Conservation (phyloP, 1,284 basidiomycete genomes). For the Marasmius oreades region DNA sequence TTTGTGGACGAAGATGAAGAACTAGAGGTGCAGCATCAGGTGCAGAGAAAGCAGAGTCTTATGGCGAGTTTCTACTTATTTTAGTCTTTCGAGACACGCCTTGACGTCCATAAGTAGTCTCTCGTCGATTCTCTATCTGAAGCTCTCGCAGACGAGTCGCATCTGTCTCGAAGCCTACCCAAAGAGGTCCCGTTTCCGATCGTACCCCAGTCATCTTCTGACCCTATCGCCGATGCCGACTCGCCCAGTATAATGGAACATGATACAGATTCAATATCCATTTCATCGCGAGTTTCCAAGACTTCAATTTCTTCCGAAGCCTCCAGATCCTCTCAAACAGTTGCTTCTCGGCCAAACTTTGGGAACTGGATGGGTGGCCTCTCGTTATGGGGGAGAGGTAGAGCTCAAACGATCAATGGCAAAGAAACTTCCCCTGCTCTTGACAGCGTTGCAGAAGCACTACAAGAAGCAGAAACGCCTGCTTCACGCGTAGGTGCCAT, state of each 20-base stretch:
- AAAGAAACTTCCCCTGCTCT: slow-evolving; percentile 12
- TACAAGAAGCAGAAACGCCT: slow-evolving; percentile 8
- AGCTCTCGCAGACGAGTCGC: slow-evolving; percentile 63
- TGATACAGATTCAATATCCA: slow-evolving; percentile 7
- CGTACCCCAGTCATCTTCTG: slow-evolving; percentile 21
- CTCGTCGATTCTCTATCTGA: slow-evolving; percentile 67
- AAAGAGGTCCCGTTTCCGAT: slow-evolving; percentile 32
- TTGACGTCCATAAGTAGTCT: slow-evolving; percentile 39
- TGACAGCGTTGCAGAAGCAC: slow-evolving; percentile 11
- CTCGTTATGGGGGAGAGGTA: slow-evolving; percentile 48
- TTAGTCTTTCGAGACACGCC: slow-evolving; percentile 8
- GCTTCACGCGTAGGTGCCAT: background rate
- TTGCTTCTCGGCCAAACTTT: slow-evolving; percentile 21
- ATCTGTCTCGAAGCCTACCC: slow-evolving; percentile 33
- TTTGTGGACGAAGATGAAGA: slow-evolving; percentile 55
- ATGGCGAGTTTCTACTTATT: slow-evolving; percentile 37
- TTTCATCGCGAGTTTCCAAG: slow-evolving; percentile 1
- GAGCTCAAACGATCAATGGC: background rate
- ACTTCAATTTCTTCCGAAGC: slow-evolving; percentile 1
- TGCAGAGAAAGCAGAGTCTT: slow-evolving; percentile 54
- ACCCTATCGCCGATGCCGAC: slow-evolving; percentile 16
- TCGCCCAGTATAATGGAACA: background rate
- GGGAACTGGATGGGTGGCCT: slow-evolving; percentile 62
- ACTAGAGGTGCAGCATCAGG: slow-evolving; percentile 28
- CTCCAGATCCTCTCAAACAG: background rate